Percentiles rank a stretch among this genome's conserved stretches.
Conservation (phyloP, 768 basidiomycete species). For the Grammothele lineata region DNA sequence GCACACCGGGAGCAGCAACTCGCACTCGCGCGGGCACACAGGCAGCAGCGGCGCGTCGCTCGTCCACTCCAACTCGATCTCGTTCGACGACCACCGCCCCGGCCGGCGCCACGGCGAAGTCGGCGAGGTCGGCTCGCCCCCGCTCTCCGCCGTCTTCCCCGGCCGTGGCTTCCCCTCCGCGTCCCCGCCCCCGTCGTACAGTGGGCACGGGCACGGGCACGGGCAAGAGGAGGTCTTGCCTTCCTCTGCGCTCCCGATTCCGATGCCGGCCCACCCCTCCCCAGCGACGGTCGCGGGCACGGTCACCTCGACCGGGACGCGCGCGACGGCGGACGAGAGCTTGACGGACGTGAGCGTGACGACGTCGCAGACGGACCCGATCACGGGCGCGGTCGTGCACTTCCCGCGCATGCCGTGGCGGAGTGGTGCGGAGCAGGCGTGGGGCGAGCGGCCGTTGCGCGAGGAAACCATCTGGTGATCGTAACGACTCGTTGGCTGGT, state of each 20-base stretch:
- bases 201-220: background rate
- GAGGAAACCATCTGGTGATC: slow-evolving; percentile 16
- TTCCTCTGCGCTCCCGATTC: slow-evolving; percentile 1
- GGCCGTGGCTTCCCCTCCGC: slow-evolving; percentile 8
- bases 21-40: slow-evolving; percentile 30
- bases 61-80: slow-evolving; percentile 48
- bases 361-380: slow-evolving; percentile 30
- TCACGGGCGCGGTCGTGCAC: slow-evolving; percentile 28
- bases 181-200: slow-evolving; percentile 1
- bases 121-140: slow-evolving; percentile 23
- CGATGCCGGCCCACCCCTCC: background rate
- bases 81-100: slow-evolving; percentile 43
- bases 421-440: slow-evolving; percentile 9
- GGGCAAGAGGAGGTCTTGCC: slow-evolving; percentile 1
- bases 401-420: slow-evolving; percentile 24
- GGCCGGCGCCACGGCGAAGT: slow-evolving; percentile 11
- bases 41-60: slow-evolving; percentile 31
- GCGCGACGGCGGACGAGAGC: slow-evolving; percentile 19
- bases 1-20: slow-evolving; percentile 42
- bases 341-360: slow-evolving; percentile 27
- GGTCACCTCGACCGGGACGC: slow-evolving; percentile 21
- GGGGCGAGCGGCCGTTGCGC: slow-evolving; percentile 10
- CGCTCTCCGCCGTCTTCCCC: slow-evolving; percentile 27
- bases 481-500: too few relatives aligned
- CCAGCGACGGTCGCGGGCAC: slow-evolving; percentile 15